A percentile compares a stretch with the other conserved stretches of the same genome.
Conservation (phyloP, 106 monocot species). For the Dendrobium catenatum region DNA sequence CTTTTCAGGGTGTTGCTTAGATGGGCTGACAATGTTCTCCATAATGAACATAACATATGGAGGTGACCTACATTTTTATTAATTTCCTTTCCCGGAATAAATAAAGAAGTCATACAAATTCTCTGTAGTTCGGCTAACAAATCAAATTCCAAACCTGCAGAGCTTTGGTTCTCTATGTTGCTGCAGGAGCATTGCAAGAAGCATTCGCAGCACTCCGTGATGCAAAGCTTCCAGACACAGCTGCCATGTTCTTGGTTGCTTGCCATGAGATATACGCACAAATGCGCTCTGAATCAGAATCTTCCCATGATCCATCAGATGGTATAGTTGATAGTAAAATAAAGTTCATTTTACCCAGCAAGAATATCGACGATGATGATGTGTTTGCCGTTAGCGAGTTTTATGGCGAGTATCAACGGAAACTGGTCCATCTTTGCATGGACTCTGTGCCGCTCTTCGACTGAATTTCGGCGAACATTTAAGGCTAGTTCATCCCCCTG, state of each 20-base stretch:
- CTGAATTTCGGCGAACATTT: conserved; percentile 18
- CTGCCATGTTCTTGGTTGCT: conserved; percentile 96
- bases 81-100: not conserved
- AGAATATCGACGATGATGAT: conserved; percentile 47
- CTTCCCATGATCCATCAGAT: conserved; percentile 17
- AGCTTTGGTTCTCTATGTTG: conserved; percentile 82
- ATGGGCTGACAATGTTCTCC: conserved; percentile 85
- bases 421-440: conserved; percentile 94
- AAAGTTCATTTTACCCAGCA: conserved; percentile 48
- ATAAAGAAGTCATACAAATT: not conserved
- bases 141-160: conserved; percentile 23
- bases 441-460: conserved; percentile 53
- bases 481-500: not conserved
- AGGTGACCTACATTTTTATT: conserved; percentile 33
- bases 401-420: conserved; percentile 85
- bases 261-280: conserved; percentile 80
- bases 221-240: conserved; percentile 71
- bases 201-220: conserved; percentile 79
- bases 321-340: conserved; percentile 1
- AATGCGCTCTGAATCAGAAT: conserved; percentile 14
- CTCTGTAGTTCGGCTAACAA: not conserved
- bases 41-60: conserved; percentile 87
- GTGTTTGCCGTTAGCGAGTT: conserved; percentile 63
- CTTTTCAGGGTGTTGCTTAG: conserved; percentile 76
- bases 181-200: conserved; percentile 81